Evolutionary conservation across 2,329 filamentous ascomycete species (phyloP), one percentile per base, ranked within the genome.

Genomic region (Fusarium multiceps): DNA sequence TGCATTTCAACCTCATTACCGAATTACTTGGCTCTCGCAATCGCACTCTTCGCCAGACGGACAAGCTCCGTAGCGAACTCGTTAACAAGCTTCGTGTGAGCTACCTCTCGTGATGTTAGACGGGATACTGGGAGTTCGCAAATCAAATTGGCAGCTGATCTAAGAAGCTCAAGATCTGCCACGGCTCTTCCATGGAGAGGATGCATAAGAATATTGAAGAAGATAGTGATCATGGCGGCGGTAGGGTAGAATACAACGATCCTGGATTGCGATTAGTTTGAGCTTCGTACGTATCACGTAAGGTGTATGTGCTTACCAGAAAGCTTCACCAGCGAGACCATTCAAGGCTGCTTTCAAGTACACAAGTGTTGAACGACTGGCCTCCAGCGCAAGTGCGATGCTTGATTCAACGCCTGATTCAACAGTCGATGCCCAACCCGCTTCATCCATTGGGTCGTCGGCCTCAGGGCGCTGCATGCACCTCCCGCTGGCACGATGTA

Each of bases 201-300:
- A 30, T 85, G 79, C 23, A 81, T 77, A 0, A 89, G 76, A 30
- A 88, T 82, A 62, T 85, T 86, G 77, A 84, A 86, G 70, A 89
- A 89, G 1, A 89, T 78, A 2, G 81, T 82, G 55, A 88, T 78
- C 16, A 87, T 77, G 2, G 87, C 86, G 0, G 85, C 83, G 57
- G 87, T 83, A 2, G 87, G 86, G 57, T 89, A 89, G 69, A 87
- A 88, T 4, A 87, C 78, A 6, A 88, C 74, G n/a, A 83, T 76
- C 85, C 87, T 88, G 6, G 1, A 6, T 3, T 7, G 18, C 1
- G 1, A 18, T 66, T 41, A 61, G 43, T 10, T 10, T 18, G 59
- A 8, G 34, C 6, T 23, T 14, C 57, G 56, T 21, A 3, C 14
- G 9, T 4, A 3, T 1, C 10, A 11, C 4, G 5, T 1, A 34